Base-by-base conservation (phyloP, 2,329 filamentous ascomycete genomes). In the Colletotrichum musicola region DNA sequence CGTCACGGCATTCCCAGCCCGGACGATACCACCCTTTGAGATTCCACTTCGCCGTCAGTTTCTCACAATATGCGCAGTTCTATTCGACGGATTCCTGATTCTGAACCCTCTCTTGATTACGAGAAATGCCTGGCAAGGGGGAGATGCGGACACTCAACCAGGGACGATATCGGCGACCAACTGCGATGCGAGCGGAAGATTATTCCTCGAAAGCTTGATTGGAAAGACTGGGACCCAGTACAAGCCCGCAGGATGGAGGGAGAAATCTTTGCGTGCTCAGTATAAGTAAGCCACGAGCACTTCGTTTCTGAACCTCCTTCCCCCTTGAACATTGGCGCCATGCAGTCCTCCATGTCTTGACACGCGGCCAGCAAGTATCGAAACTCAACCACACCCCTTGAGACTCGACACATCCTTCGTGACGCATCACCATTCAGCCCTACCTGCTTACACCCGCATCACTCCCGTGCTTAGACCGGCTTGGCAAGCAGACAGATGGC, bases 401-500 rank as follows among this genome's bases (percentile, higher is more conserved):
- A 49, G 1, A 4, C 6, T 35, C 42, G 10, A n/a, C 35, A 3
- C 13, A 27, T 13, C 20, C 40, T 14, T 22, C 14, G 5, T 25
- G 5, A 40, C 42, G 30, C 58, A 10, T 35, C 16, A 12, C 10
- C 6, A 2, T 27, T 54, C 55, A 65, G 54, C 62, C 62, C 40
- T 65, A 47, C 16, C 55, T 38, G 62, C 6, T 60, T 14, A 25
- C 13, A n/a, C 47, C 38, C 13, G 6, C 58, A 47, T 4, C 18
- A 4, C 12, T 61, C 40, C 60, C 55, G 62, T 40, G 46, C 59
- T 47, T 53, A 16, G 44, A 18, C 18, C 22, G 16, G 16, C 46
- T 22, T 46, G 44, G 40, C 20, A 62, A 50, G 59, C 30, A 7
- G 25, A 22, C 16, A 20, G 7, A 67, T 67, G 64, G 58, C 58